Evolutionary conservation across 176 grass and related monocot species (phyloP), one percentile per base, ranked within the genome.

Genomic region (Cenchrus purpureus): DNA sequence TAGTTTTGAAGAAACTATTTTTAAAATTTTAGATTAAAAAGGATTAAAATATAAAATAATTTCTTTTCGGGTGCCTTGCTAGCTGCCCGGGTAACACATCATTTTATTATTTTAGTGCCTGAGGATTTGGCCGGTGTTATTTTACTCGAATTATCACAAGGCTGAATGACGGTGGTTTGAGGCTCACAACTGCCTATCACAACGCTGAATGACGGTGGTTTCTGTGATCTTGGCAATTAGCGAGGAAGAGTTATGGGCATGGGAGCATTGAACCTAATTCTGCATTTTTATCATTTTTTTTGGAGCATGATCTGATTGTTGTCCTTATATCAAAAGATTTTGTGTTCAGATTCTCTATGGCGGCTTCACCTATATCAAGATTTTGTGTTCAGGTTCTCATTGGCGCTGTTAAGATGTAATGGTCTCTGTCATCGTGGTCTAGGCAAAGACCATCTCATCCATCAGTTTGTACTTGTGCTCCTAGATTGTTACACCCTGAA

Each of bases 261-360:
- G 8, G 45, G 45, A 46, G 45, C 8, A 46, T 46, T 1, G 37
- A 34, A 28, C 69, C 53, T 82, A 71, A 58, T 59, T 57, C 52
- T 72, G 40, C 68, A 12, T 72, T 46, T 71, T 29, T 46, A 16
- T 28, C 42, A 11, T 59, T 52, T 59, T 40, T 16, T 12, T 52
- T 50, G 25, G 28, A 53, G 15, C 9, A 12, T 63, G 44, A 10
- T 52, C 61, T 79, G 8, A 53, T 80, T 66, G 25, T 34, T 53
- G 59, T 66, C 28, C 61, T 19, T 28, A 19, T 48, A 52, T 46
- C 49, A 80, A 25, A 25, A 56, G 9, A 10, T 32, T 32, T 73
- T 71, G n/a, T 62, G 44, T 82, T 40, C 43, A 81, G 17, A 43
- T 62, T 77, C 73, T 15, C 64, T 31, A 53, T 77, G 64, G 53